These are phyloP conservation scores for Lunularia cruciata DNA, from an alignment of 225 moss, liverwort and hornwort genomes.

Conservation along the genomic window DNA sequence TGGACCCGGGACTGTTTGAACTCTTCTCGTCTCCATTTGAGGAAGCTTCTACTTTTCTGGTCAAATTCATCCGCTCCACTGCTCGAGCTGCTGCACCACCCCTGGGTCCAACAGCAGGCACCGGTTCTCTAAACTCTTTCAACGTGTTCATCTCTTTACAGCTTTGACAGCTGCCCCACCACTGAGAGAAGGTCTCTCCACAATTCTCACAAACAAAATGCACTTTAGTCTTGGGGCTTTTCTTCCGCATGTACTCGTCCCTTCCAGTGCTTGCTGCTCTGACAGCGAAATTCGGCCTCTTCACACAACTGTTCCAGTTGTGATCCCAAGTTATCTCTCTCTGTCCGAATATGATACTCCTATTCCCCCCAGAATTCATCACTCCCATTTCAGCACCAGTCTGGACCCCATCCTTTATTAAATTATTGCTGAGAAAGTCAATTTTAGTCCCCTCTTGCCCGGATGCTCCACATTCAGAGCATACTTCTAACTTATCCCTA, in stretches of 20 bases:
- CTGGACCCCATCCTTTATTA: background rate
- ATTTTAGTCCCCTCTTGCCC: background rate
- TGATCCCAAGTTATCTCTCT: background rate
- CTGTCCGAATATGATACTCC: background rate
- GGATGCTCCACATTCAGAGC: background rate
- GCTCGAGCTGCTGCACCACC: conserved; percentile 98
- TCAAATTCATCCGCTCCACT: conserved; percentile 60
- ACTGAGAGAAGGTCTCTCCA: conserved; percentile 85
- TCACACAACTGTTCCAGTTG: conserved; percentile 4
- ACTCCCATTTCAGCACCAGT: background rate
- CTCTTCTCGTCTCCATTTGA: conserved; percentile 25
- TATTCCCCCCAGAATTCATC: background rate
- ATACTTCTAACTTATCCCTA: conserved; percentile 4
- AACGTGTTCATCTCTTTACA: conserved; percentile 87
- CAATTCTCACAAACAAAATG: conserved; percentile 94
- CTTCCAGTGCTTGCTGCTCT: conserved; percentile 35
- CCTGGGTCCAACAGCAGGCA: conserved; percentile 54
- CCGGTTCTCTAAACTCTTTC: conserved; percentile 80
- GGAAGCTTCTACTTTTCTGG: conserved; percentile 29
- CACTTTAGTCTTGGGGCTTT: conserved; percentile 62
- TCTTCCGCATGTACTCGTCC: conserved; percentile 47
- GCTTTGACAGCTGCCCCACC: conserved; percentile 89
- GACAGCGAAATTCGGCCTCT: background rate
- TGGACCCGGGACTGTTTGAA: conserved; percentile 29
- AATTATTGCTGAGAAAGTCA: background rate